These are phyloP conservation scores for Dactylorhiza incarnata DNA, from an alignment of 106 monocot genomes.

Conservation along the genomic window DNA sequence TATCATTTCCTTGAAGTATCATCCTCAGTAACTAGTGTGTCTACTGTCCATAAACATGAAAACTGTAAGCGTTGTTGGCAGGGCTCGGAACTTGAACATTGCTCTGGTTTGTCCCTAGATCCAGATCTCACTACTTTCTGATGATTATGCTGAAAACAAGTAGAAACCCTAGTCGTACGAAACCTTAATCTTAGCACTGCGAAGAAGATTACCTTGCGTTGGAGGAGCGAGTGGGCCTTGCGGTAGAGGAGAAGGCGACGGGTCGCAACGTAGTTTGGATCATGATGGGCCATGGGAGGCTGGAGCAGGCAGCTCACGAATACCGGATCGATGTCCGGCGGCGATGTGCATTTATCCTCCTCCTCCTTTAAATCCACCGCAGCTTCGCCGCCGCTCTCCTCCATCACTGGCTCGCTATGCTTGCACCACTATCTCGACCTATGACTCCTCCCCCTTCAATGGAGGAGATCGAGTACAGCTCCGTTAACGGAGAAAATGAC, in stretches of 20 bases:
- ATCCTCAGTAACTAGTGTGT: too few relatives aligned
- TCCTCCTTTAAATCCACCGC: not conserved
- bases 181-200: not conserved
- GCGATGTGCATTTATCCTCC: not conserved
- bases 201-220: conserved; percentile 46
- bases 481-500: not conserved
- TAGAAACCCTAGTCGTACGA: not conserved
- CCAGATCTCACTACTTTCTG: conserved; percentile 1
- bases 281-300: conserved; percentile 42
- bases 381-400: conserved; percentile 17
- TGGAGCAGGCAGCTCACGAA: conserved; percentile 78
- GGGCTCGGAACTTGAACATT: not conserved
- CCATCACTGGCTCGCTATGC: conserved; percentile 5
- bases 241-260: conserved; percentile 67
- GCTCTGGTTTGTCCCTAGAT: not conserved
- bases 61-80: not conserved
- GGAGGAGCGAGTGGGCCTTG: conserved; percentile 38
- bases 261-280: conserved; percentile 58
- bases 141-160: not conserved
- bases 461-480: conserved; percentile 6
- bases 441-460: not conserved
- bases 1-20: not conserved
- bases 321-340: conserved; percentile 25
- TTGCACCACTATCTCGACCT: not conserved
- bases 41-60: not conserved